A percentile compares a stretch with the other conserved stretches of the same genome.
Conservation (phyloP, 306 rosid species). For the Clitoria ternatea region DNA sequence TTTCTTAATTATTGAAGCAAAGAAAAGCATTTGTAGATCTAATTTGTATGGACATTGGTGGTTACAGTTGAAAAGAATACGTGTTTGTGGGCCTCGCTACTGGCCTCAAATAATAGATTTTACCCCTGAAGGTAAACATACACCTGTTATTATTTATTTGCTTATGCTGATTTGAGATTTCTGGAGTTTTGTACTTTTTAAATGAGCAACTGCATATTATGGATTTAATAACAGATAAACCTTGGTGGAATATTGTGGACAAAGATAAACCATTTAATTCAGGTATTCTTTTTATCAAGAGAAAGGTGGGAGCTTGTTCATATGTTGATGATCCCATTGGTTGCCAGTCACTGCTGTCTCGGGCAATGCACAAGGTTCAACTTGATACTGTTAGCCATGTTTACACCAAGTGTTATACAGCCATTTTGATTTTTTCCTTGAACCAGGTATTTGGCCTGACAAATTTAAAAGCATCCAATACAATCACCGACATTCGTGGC, state of each 20-base stretch:
- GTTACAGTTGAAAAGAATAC: conserved; percentile 75
- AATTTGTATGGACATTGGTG: conserved; percentile 28
- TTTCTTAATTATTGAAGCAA: conserved; percentile 15
- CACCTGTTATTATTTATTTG: conserved; percentile 10
- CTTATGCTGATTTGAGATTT: background rate
- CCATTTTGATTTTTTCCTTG: conserved; percentile 22
- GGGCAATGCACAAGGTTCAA: conserved; percentile 95
- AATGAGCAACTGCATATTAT: conserved; percentile 14
- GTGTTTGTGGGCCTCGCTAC: conserved; percentile 92
- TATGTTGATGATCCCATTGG: conserved; percentile 97
- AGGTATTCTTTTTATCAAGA: conserved; percentile 87
- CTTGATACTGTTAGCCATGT: conserved; percentile 5
- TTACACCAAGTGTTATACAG: background rate
- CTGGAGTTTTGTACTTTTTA: conserved; percentile 2
- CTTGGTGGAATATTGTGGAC: conserved; percentile 94
- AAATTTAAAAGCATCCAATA: conserved; percentile 48
- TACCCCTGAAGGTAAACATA: conserved; percentile 63
- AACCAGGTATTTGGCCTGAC: conserved; percentile 86
- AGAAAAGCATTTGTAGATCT: conserved; percentile 17
- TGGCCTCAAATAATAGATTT: conserved; percentile 90
- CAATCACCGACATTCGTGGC: conserved; percentile 26
- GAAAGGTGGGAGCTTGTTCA: conserved; percentile 97
- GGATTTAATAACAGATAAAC: conserved; percentile 59
- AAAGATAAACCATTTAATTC: conserved; percentile 74
- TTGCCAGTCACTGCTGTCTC: conserved; percentile 87